Percentiles rank a stretch among this genome's conserved stretches.
These are phyloP conservation scores for Sporothrix globosa DNA, from an alignment of 2,329 filamentous ascomycete species.

Conservation along the genomic window DNA sequence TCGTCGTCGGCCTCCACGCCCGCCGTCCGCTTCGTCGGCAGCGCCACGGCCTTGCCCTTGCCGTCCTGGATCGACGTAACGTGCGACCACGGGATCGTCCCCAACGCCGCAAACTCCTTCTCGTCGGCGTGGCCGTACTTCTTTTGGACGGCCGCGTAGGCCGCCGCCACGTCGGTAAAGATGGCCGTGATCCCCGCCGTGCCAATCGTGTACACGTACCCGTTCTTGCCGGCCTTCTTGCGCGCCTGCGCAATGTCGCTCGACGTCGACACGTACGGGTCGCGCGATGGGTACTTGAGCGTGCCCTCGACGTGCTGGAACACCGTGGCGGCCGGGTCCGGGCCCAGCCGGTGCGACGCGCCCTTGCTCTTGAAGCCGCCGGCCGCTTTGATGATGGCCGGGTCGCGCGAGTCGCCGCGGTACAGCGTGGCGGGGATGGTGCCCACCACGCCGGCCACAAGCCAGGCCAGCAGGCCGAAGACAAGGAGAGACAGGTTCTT, in stretches of 20 bases:
- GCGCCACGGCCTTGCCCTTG: background rate
- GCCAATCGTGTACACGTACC: background rate
- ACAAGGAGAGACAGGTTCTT: background rate
- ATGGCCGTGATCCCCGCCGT: background rate
- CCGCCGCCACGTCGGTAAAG: background rate
- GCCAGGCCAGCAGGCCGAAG: background rate
- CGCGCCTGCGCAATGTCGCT: background rate
- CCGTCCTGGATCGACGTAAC: background rate
- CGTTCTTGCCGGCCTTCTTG: background rate
- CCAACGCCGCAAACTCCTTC: background rate
- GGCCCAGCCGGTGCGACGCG: background rate
- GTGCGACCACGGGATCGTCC: background rate
- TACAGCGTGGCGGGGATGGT: background rate
- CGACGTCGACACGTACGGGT: slow-evolving; percentile 4
- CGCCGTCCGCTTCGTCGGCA: background rate
- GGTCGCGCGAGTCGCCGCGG: background rate
- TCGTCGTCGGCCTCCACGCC: background rate
- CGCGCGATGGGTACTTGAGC: background rate
- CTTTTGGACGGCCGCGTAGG: background rate
- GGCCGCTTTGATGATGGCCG: background rate
- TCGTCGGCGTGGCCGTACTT: background rate
- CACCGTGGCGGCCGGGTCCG: background rate
- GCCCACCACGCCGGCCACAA: background rate
- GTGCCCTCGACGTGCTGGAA: slow-evolving; percentile 10
- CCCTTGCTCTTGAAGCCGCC: background rate